A percentile compares a stretch with the other conserved stretches of the same genome.
Evolutionary conservation across 129 eudicot species (phyloP).

Genomic region (Artemisia tridentata): DNA sequence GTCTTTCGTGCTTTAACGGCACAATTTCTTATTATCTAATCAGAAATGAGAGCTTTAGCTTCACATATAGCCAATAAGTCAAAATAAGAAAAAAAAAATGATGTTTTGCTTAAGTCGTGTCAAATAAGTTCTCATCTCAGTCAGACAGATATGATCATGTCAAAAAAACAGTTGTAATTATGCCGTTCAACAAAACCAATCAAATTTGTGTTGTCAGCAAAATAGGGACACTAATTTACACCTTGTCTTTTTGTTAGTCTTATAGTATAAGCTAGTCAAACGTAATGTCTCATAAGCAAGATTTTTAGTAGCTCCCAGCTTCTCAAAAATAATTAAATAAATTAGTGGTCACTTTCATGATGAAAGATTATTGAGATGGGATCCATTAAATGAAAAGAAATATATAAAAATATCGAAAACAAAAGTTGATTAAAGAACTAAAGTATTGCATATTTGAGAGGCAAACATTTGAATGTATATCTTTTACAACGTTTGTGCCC

Average conservation of each 20-base stretch:
- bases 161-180: not conserved
- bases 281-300: too few species aligned
- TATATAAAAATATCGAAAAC: not conserved
- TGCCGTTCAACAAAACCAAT: not conserved
- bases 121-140: not conserved
- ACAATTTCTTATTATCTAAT: conserved; percentile 9
- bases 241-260: too few species aligned
- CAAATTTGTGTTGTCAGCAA: not conserved
- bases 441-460: conserved; percentile 31
- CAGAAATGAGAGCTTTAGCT: conserved; percentile 27
- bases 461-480: conserved; percentile 24
- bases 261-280: too few species aligned
- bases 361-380: conserved; percentile 11
- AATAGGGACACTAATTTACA: too few species aligned
- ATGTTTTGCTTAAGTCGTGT: not conserved
- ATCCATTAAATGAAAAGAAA: conserved; percentile 17
- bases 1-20: conserved; percentile 30
- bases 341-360: too few species aligned
- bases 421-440: not conserved
- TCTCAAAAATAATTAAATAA: not conserved
- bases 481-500: conserved; percentile 39
- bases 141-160: too few species aligned
- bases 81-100: not conserved
- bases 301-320: conserved; percentile 17
- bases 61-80: not conserved